Evolutionary conservation across 257 asterid species (phyloP), one percentile per base, ranked within the genome.

Genomic region (Paulownia fortunei): DNA sequence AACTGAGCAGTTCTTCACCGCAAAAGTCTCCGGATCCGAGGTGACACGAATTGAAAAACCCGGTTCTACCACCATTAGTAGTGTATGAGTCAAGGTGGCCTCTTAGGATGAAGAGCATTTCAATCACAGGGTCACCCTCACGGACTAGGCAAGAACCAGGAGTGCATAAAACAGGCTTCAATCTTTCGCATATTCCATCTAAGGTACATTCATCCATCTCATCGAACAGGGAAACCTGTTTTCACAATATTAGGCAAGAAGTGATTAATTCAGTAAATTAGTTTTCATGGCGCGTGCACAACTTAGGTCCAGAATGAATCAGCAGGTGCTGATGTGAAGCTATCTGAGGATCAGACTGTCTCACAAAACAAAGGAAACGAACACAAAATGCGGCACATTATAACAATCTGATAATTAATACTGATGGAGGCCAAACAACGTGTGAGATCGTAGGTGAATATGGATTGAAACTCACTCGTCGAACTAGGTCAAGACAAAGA

Each of bases 1-100:
- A 91, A 0, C 87, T 88, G 4, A 91, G 90, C 23, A 91, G 77
- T 26, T 91, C 97, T 64, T 91, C 97, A 3, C 97, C 97, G 7
- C 97, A 91, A 61, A 91, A 91, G 49, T 91, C 94, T 0, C 97
- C 91, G 0, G 93, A 88, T 8, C 93, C 89, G 0, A 91, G 82
- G 2, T 86, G 63, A 8, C 82, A 84, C 1, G 87, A 85, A 34
- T 91, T 91, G 81, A 91, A 85, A 58, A 91, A 91, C 9, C 93
- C 94, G 0, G 87, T 82, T 11, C 97, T 76, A 11, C 97, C 97
- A 2, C 94, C 97, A 27, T 88, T 85, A 5, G 97, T 89, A 0
- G 97, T 91, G 81, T 59, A 85, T 4, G 97, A 89, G 44, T 91
- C 91, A 13, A 91, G 88, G 64, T 82, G 88, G 46, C 93, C 97